Base-by-base conservation (phyloP, 805 yeast genomes). In the Candida namnaoensis region DNA sequence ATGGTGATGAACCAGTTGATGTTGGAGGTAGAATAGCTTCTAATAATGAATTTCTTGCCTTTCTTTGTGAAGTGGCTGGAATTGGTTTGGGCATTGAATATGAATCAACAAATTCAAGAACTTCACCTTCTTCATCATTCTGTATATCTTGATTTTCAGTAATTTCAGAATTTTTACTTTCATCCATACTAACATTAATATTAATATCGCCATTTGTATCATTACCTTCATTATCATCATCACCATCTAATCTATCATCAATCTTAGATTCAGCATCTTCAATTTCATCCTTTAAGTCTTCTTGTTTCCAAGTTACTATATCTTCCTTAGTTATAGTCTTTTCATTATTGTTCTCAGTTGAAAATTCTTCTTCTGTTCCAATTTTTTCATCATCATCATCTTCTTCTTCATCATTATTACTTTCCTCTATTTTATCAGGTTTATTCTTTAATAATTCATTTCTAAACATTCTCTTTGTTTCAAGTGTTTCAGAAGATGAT, bases 11-110 rank as follows among this genome's bases (percentile, higher is more conserved):
- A 2, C 47, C 52, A 8, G 4, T 12, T 15, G 50, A 49, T 12
- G 44, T 49, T 3, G 41, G 46, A 34, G 47, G 56, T 25, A 58
- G 49, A 5, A 48, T 46, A 7, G 56, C 52, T 34, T 56, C 61
- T 13, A 57, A 44, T n/a, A 53, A 38, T 3, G 61, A 59, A 25
- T 49, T 48, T 25, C 57, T 48, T 35, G 44, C 38, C 2, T 47
- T 45, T 36, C 49, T 34, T 32, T 49, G 45, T 3, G 42, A 26
- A 14, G 43, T 39, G 24, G 38, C 41, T 4, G 36, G 15, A 5
- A 51, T 52, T 7, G 57, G 58, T 5, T 47, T 49, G 2, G 56
- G 35, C 7, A 39, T 41, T 3, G 42, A 37, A 7, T 24, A 15
- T 1, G 35, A 15, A 2, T 47, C 44, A 7, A 44, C 44, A 35